Evolutionary conservation across 2,329 filamentous ascomycete species (phyloP).

Genomic region (Domatiomyces globalis): DNA sequence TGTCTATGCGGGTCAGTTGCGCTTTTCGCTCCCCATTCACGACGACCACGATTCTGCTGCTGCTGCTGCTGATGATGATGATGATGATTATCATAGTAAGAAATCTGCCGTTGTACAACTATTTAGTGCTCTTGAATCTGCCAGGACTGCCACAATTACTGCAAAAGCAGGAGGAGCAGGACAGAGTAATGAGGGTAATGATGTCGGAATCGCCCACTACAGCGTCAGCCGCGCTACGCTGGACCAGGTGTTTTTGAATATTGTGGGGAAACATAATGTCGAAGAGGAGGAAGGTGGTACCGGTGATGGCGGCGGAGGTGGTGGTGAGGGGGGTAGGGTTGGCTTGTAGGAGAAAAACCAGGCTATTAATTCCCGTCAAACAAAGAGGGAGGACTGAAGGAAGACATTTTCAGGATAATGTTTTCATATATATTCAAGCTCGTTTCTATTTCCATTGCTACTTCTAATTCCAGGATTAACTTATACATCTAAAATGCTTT

Average conservation of each 20-base stretch:
- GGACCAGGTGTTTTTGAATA: constrained; percentile 78
- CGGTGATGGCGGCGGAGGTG: neutral
- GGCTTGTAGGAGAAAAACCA: no score
- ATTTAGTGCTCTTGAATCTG: neutral
- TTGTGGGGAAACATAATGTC: constrained; percentile 67
- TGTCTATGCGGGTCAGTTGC: constrained; percentile 71
- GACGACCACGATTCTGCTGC: neutral
- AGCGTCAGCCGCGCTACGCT: constrained; percentile 75
- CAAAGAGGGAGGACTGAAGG: no score
- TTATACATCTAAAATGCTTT: no score
- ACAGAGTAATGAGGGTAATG: constrained; percentile 19
- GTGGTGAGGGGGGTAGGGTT: no score
- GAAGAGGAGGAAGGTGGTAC: constrained; percentile 45
- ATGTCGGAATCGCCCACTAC: constrained; percentile 67
- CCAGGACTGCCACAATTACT: neutral
- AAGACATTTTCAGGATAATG: no score
- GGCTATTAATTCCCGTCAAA: no score
- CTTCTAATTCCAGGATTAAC: no score
- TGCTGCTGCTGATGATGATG: neutral
- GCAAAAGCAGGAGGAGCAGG: constrained; percentile 39
- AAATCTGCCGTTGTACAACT: constrained; percentile 1
- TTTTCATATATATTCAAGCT: no score
- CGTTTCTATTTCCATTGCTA: no score
- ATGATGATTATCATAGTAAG: constrained; percentile 1
- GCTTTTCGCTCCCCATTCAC: constrained; percentile 57